These are phyloP conservation scores for Mallotus nudiflorus DNA, from an alignment of 345 rosid species.

Conservation along the genomic window DNA sequence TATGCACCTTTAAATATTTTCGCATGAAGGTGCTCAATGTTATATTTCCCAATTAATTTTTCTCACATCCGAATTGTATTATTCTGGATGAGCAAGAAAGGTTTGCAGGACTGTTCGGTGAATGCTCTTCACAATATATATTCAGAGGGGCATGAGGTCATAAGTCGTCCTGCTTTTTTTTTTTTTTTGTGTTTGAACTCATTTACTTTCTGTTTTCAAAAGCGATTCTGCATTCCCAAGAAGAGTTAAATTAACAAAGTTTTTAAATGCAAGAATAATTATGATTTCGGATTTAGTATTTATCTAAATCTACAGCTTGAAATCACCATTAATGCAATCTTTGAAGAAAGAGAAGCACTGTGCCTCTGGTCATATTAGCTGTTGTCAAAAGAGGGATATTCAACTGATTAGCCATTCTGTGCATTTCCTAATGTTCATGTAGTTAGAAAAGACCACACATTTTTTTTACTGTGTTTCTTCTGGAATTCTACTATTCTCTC, in stretches of 20 bases:
- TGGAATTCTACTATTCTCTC: background rate
- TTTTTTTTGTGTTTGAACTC: background rate
- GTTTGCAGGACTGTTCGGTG: background rate
- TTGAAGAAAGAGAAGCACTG: no score
- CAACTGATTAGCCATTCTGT: background rate
- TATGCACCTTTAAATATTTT: background rate
- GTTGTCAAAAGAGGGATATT: no score
- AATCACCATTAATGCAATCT: no score
- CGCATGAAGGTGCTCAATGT: no score
- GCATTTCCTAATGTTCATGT: background rate
- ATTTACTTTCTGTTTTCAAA: background rate
- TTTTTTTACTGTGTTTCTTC: background rate
- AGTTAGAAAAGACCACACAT: no score
- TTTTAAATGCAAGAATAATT: background rate
- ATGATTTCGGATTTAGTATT: no score
- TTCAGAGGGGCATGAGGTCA: background rate
- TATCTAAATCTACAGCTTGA: background rate
- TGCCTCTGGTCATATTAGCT: no score
- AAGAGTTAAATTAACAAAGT: background rate
- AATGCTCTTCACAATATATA: background rate
- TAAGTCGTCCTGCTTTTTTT: no score
- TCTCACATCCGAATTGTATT: no score
- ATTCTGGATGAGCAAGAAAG: background rate
- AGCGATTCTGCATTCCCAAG: slow-evolving; percentile 2
- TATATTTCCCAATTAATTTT: no score